Conservation (phyloP, 768 basidiomycete genomes). For the Suillus ampliporus region DNA sequence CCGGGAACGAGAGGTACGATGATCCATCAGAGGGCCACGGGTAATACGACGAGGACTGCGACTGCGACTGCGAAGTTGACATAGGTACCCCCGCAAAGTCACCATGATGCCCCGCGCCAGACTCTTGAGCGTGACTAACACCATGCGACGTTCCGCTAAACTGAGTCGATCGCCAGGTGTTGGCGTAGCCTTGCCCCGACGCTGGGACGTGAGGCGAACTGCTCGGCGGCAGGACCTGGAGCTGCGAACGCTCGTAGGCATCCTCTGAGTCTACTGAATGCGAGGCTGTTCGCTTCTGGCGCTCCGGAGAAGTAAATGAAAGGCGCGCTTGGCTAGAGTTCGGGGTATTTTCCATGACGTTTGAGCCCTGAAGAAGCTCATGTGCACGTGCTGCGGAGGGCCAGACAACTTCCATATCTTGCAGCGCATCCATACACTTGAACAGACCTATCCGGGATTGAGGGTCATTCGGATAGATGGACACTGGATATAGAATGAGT, state of each 20-base stretch:
- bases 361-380: slow-evolving; percentile 72
- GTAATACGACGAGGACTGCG: slow-evolving; percentile 45
- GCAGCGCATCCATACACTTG: slow-evolving; percentile 70
- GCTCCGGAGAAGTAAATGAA: slow-evolving; percentile 31
- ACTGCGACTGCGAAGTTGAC: slow-evolving; percentile 26
- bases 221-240: slow-evolving; percentile 16
- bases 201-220: slow-evolving; percentile 10
- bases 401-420: slow-evolving; percentile 73
- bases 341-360: slow-evolving; percentile 37
- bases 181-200: slow-evolving; percentile 27
- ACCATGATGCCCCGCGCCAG: slow-evolving; percentile 11
- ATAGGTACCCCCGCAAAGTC: slow-evolving; percentile 15
- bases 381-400: slow-evolving; percentile 77
- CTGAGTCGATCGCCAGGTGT: slow-evolving; percentile 38
- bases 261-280: slow-evolving; percentile 49
- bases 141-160: slow-evolving; percentile 12
- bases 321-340: slow-evolving; percentile 2
- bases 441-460: slow-evolving; percentile 68
- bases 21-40: slow-evolving; percentile 49
- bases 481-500: slow-evolving; percentile 48
- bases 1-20: slow-evolving; percentile 44
- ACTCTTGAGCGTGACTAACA: slow-evolving; percentile 3
- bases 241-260: slow-evolving; percentile 28
- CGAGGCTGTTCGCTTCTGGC: slow-evolving; percentile 67
- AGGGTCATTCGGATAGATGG: slow-evolving; percentile 67